Evolutionary conservation across 768 basidiomycete species (phyloP).

Genomic region (Tylopilus sp.): DNA sequence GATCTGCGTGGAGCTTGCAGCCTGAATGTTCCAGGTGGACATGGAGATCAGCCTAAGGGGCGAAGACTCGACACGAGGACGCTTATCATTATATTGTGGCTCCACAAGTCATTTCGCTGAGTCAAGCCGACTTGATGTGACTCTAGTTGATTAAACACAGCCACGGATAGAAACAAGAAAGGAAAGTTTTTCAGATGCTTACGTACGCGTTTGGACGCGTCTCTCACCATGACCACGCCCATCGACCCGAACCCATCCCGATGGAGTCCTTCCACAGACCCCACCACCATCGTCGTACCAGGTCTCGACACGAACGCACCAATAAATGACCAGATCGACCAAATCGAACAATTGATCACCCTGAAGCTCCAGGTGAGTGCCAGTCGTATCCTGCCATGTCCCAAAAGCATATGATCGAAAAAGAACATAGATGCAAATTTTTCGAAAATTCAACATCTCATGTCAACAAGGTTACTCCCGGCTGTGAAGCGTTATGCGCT

Average conservation of each 20-base stretch:
- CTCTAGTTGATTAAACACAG: too few species aligned
- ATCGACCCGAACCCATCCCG: slow-evolving; percentile 61
- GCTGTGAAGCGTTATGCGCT: slow-evolving; percentile 88
- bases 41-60: too few species aligned
- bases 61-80: too few species aligned
- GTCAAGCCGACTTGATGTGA: too few species aligned
- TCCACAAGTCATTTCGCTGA: too few species aligned
- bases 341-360: slow-evolving; percentile 94
- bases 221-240: slow-evolving; percentile 28
- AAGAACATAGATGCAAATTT: slow-evolving; percentile 94
- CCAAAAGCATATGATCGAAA: slow-evolving; percentile 11
- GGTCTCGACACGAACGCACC: slow-evolving; percentile 70
- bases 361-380: slow-evolving; percentile 75
- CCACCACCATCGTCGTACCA: slow-evolving; percentile 60
- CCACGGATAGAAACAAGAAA: too few species aligned
- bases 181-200: too few species aligned
- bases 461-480: slow-evolving; percentile 79
- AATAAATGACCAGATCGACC: slow-evolving; percentile 81
- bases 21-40: too few species aligned
- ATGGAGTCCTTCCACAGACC: slow-evolving; percentile 67
- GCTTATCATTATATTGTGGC: too few species aligned
- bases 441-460: slow-evolving; percentile 79
- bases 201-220: neutral
- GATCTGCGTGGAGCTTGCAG: too few species aligned
- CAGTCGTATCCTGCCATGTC: neutral